These are phyloP conservation scores for Steccherinum ochraceum DNA, from an alignment of 768 basidiomycete species.

Conservation along the genomic window DNA sequence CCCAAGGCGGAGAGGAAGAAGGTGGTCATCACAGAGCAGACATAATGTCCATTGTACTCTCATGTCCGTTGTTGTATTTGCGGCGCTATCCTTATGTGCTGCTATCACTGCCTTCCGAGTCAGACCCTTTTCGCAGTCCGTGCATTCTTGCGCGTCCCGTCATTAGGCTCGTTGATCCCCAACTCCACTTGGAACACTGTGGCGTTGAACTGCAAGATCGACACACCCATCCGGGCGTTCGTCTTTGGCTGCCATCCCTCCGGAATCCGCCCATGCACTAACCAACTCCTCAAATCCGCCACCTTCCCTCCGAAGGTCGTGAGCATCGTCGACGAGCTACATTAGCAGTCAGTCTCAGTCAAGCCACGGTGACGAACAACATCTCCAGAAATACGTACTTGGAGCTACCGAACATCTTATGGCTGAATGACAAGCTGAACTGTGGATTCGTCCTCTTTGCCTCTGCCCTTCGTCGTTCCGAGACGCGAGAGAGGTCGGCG, in stretches of 20 bases:
- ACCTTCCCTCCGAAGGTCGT: conserved; percentile 62
- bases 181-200: conserved; percentile 25
- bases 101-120: too few relatives aligned
- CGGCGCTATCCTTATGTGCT: neutral
- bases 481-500: conserved; percentile 51
- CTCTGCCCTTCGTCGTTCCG: conserved; percentile 56
- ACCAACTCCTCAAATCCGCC: conserved; percentile 43
- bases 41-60: conserved; percentile 23
- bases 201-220: conserved; percentile 48
- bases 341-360: too few relatives aligned
- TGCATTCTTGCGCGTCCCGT: too few relatives aligned
- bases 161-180: conserved; percentile 19
- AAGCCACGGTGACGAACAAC: too few relatives aligned
- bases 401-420: conserved; percentile 58
- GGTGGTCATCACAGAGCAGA: conserved; percentile 76
- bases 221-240: conserved; percentile 50
- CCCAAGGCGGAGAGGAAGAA: conserved; percentile 92
- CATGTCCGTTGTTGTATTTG: neutral
- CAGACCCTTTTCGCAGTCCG: too few relatives aligned
- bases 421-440: conserved; percentile 43
- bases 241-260: conserved; percentile 65
- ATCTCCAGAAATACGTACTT: conserved; percentile 54
- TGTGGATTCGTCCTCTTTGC: conserved; percentile 46
- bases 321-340: conserved; percentile 55
- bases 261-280: conserved; percentile 65